phyloP scores from a whole-genome alignment of 2,329 filamentous ascomycete genomes.

The Plectosphaerella plurivora region DNA sequence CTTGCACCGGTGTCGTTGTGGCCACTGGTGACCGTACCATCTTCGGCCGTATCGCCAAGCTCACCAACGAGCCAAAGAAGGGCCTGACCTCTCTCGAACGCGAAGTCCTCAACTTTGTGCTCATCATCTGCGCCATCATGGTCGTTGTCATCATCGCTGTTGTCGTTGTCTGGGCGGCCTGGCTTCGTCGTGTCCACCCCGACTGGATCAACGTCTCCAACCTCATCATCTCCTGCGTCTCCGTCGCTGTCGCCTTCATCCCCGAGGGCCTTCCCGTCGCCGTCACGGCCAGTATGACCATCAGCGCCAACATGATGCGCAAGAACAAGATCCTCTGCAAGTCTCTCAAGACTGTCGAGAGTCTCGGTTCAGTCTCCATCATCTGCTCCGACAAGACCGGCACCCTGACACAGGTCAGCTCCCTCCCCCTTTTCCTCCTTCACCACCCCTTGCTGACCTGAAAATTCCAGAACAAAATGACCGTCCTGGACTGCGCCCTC shows the following conservation, averaged over 20 bases:
- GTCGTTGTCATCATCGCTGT: conserved; percentile 60
- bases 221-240: conserved; percentile 70
- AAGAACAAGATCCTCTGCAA: conserved; percentile 77
- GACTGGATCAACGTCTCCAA: conserved; percentile 68
- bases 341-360: conserved; percentile 74
- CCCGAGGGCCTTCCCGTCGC: conserved; percentile 71
- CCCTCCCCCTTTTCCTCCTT: not conserved
- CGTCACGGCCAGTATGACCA: conserved; percentile 66
- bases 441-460: conserved; percentile 3
- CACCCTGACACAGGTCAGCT: conserved; percentile 52
- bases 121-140: conserved; percentile 66
- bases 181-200: conserved; percentile 62
- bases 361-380: conserved; percentile 66
- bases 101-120: conserved; percentile 69
- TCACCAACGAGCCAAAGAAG: conserved; percentile 65
- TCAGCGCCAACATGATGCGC: conserved; percentile 71
- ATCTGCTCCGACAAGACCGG: conserved; percentile 78
- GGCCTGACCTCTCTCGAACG: conserved; percentile 66
- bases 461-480: conserved; percentile 59
- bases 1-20: conserved; percentile 62
- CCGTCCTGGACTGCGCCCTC: conserved; percentile 64
- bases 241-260: conserved; percentile 70
- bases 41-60: conserved; percentile 69
- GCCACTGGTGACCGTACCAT: conserved; percentile 69
- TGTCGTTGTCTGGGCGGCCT: conserved; percentile 64